These are phyloP conservation scores for Immersiella caudata DNA, from an alignment of 495 filamentous ascomycete species.

Conservation along the genomic window DNA sequence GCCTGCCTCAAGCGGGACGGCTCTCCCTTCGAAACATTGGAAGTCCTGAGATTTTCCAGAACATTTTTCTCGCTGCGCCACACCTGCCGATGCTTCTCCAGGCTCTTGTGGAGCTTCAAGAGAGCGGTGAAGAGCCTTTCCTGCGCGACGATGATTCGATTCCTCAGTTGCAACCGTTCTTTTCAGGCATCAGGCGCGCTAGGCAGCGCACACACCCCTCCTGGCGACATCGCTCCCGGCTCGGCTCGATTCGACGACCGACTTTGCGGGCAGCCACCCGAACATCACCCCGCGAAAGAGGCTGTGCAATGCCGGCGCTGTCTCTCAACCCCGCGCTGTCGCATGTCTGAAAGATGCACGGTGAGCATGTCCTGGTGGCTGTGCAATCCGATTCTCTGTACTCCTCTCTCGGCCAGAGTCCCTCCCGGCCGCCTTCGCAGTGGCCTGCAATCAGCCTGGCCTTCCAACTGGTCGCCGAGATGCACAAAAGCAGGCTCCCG, in stretches of 20 bases:
- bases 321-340: neutral
- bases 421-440: neutral
- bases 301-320: neutral
- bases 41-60: slow-evolving; percentile 5
- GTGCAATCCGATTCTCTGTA: neutral
- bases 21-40: neutral
- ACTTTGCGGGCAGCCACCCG: neutral
- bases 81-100: neutral
- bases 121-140: neutral
- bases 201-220: neutral
- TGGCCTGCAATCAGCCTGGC: neutral
- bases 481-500: neutral
- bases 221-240: neutral
- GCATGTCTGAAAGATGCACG: neutral
- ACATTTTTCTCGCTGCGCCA: slow-evolving; percentile 13
- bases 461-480: neutral
- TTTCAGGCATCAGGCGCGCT: neutral
- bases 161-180: neutral
- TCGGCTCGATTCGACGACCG: neutral
- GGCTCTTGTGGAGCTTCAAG: neutral
- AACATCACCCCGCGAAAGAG: neutral
- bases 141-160: neutral
- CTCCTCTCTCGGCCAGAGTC: neutral
- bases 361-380: neutral
- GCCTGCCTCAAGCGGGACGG: slow-evolving; percentile 8